Evolutionary conservation across 495 filamentous ascomycete genomes (phyloP).

Genomic region (Xylaria acuta): DNA sequence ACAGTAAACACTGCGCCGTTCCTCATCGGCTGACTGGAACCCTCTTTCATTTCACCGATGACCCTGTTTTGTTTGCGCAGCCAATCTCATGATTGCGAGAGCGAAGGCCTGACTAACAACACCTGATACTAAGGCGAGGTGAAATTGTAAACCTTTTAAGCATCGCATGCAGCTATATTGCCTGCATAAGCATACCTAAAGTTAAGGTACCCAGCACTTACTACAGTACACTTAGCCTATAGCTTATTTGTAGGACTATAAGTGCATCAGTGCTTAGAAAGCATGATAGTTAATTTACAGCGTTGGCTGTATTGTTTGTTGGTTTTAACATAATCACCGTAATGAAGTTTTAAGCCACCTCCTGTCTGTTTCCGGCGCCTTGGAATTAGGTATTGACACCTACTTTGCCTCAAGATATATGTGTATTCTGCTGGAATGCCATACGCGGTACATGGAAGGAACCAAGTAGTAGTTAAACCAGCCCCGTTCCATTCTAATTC

Average conservation of each 20-base stretch:
- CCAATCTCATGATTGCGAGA: neutral
- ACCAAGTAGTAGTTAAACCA: neutral
- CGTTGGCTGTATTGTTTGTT: neutral
- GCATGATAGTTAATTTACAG: neutral
- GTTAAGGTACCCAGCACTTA: too few relatives aligned
- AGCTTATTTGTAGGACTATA: too few relatives aligned
- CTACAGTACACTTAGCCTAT: too few relatives aligned
- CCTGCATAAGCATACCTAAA: neutral
- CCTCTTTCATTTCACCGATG: neutral
- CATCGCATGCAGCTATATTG: neutral
- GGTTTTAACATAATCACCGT: too few relatives aligned
- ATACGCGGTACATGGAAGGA: too few relatives aligned
- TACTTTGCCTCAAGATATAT: too few relatives aligned
- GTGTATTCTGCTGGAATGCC: too few relatives aligned
- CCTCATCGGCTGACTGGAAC: neutral
- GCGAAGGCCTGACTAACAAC: slow-evolving; percentile 5
- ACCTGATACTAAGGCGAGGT: slow-evolving; percentile 2
- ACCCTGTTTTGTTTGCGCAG: neutral
- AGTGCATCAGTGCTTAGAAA: neutral
- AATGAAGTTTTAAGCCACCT: neutral
- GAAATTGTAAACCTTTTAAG: neutral
- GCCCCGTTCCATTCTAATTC: neutral
- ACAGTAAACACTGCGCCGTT: neutral
- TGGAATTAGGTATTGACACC: too few relatives aligned
- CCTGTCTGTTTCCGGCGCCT: too few relatives aligned